Evolutionary conservation across 257 asterid species (phyloP), one percentile per base, ranked within the genome.

Genomic region (Petunia axillaris): DNA sequence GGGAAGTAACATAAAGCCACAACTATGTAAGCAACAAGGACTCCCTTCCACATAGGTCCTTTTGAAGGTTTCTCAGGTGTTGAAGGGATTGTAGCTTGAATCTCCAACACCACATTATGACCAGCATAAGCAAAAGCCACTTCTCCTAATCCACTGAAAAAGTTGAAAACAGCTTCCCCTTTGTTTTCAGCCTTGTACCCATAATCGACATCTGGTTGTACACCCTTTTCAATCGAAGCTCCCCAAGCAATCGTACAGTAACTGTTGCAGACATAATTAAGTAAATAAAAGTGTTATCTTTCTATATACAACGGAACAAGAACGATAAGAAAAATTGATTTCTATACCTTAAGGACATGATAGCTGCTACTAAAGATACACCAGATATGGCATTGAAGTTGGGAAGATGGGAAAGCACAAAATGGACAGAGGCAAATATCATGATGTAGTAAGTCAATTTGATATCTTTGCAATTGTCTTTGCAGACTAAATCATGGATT

Each of bases 101-200:
- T 95, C 68, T 95, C 98, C 79, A 95, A 79, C 50, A 95, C 99
- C 15, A 95, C 97, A 77, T 95, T 95, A 85, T 95, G 99, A 55
- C 99, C 99, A 0, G 98, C 98, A 41, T 94, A 95, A 10, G 99
- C 98, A 68, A 95, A 94, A 1, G 99, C 99, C 77, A 95, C 97
- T 8, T 93, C 95, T 35, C 99, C 98, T 82, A 93, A 36, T 1
- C 94, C 98, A 75, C 89, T 76, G 59, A 95, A 95, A 91, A 95
- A 95, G 87, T 82, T 83, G 82, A 95, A 91, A 6, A 92, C 87
- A 0, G 87, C 89, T 15, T 96, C 98, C 10, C 82, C 84, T 59
- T 85, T 80, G 39, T 91, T 85, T 3, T 80, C 64, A 6, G 96
- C 85, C 77, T 2, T 89, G 64, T 92, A 91, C 4, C 94, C 94